Conservation (phyloP, 768 basidiomycete species). For the Suillus placidus region DNA sequence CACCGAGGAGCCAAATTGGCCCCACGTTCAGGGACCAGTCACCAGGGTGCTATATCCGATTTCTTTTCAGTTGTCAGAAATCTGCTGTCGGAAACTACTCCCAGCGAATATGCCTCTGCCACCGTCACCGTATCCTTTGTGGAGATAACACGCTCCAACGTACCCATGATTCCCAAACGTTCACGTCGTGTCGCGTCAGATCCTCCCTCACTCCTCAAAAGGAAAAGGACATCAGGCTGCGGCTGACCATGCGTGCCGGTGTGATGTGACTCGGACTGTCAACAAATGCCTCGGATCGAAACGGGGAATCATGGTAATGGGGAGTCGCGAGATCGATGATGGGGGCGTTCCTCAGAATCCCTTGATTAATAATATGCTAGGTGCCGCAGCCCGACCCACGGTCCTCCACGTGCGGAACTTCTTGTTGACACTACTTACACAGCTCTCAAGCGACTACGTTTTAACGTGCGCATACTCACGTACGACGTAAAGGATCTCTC, state of each 20-base stretch:
- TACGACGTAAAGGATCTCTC: not conserved
- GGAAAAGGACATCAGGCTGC: not conserved
- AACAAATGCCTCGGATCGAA: constrained; percentile 4
- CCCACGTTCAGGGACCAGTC: not conserved
- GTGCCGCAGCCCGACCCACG: not conserved
- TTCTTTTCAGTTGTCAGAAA: not conserved
- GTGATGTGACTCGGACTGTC: not conserved
- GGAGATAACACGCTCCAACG: not conserved
- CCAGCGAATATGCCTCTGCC: not conserved
- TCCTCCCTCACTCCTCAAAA: not conserved
- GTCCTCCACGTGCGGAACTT: not conserved
- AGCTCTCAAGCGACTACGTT: not conserved
- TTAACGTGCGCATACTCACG: not conserved
- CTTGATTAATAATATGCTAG: not conserved
- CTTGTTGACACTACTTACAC: not conserved
- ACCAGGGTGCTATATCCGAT: not conserved
- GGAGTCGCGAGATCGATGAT: not conserved
- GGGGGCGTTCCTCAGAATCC: not conserved
- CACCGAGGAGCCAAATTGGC: not conserved
- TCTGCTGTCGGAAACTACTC: not conserved
- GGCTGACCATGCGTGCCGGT: not conserved
- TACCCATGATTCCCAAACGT: not conserved
- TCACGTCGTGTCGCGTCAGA: not conserved
- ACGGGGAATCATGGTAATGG: not conserved
- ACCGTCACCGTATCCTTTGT: not conserved